A percentile compares a stretch with the other conserved stretches of the same genome.
These are phyloP conservation scores for Dryadomyces quercivorus DNA, from an alignment of 2,329 filamentous ascomycete genomes.

Conservation along the genomic window DNA sequence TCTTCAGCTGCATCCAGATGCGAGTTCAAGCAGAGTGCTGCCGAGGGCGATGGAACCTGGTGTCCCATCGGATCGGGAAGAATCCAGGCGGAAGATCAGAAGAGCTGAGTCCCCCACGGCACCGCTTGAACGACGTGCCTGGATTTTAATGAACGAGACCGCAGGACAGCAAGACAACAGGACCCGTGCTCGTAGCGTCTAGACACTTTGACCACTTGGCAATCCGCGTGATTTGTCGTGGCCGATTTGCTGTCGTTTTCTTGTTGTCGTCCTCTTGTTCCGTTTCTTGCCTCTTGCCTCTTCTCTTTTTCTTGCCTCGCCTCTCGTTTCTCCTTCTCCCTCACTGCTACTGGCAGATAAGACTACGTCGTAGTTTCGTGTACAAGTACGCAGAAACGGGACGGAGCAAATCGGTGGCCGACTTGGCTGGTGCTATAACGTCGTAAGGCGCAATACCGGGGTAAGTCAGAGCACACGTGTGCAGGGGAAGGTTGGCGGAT, in stretches of 20 bases:
- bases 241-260: background rate
- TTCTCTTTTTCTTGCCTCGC: background rate
- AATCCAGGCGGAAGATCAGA: constrained; percentile 4
- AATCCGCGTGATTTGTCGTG: too few relatives aligned
- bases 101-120: background rate
- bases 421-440: background rate
- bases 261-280: background rate
- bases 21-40: constrained; percentile 10
- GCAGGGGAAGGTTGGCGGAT: background rate
- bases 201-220: too few relatives aligned
- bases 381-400: background rate
- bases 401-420: background rate
- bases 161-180: too few relatives aligned
- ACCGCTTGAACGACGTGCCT: background rate
- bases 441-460: background rate
- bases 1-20: constrained; percentile 8
- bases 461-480: background rate
- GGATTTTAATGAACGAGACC: background rate
- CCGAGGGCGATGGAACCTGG: constrained; percentile 11
- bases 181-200: too few relatives aligned
- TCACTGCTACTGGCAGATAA: too few relatives aligned
- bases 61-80: constrained; percentile 1
- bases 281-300: background rate
- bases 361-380: too few relatives aligned
- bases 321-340: too few relatives aligned